Conservation (phyloP, 306 rosid species). For the Corylus avellana region DNA sequence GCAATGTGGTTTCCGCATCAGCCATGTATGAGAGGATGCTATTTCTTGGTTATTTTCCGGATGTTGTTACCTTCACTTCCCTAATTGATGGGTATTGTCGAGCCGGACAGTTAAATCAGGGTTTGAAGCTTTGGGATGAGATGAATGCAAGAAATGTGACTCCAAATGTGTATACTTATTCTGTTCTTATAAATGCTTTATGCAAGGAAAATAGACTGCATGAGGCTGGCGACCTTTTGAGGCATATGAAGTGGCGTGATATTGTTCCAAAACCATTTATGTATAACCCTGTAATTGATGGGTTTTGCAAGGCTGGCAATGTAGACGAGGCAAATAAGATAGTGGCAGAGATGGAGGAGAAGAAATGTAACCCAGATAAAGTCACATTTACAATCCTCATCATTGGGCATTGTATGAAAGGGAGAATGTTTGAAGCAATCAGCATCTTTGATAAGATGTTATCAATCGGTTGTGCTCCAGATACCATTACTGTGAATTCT, state of each 20-base stretch:
- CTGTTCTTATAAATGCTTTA: slow-evolving; percentile 69
- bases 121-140: slow-evolving; percentile 66
- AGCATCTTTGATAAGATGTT: slow-evolving; percentile 70
- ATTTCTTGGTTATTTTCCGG: slow-evolving; percentile 51
- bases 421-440: slow-evolving; percentile 72
- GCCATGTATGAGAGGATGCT: slow-evolving; percentile 57
- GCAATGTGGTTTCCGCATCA: slow-evolving; percentile 61
- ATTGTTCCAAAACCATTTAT: slow-evolving; percentile 61
- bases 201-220: slow-evolving; percentile 68
- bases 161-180: slow-evolving; percentile 64
- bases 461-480: slow-evolving; percentile 65
- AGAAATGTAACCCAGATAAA: slow-evolving; percentile 72
- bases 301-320: slow-evolving; percentile 82
- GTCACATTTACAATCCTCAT: slow-evolving; percentile 82
- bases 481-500: slow-evolving; percentile 58
- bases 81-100: slow-evolving; percentile 73
- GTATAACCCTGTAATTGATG: slow-evolving; percentile 81
- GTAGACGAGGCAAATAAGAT: slow-evolving; percentile 77
- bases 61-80: slow-evolving; percentile 73
- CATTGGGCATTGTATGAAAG: slow-evolving; percentile 88
- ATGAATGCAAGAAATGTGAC: slow-evolving; percentile 53
- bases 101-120: slow-evolving; percentile 55
- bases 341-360: slow-evolving; percentile 71
- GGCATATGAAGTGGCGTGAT: slow-evolving; percentile 46
- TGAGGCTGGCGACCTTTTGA: slow-evolving; percentile 69